phyloP scores from a whole-genome alignment of 2,329 filamentous ascomycete species.

The Drechmeria coniospora region DNA sequence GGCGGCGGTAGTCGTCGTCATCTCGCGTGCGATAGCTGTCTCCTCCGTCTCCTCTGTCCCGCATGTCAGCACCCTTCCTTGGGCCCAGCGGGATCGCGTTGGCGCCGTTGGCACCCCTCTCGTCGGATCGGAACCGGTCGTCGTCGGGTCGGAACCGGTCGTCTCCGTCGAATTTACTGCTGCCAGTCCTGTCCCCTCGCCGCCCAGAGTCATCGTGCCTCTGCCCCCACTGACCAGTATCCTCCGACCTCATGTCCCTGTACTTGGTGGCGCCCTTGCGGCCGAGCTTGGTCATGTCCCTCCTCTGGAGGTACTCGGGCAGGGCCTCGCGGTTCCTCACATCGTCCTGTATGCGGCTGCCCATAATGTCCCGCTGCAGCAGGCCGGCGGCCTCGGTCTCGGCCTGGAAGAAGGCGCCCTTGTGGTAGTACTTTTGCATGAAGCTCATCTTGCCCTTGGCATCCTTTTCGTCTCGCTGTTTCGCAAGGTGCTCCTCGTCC shows the following conservation, averaged over 20 bases:
- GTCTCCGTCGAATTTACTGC: constrained; percentile 29
- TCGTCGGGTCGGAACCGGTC: constrained; percentile 55
- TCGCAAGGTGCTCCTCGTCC: constrained; percentile 61
- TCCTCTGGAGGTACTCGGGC: constrained; percentile 80
- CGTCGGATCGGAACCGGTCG: constrained; percentile 27
- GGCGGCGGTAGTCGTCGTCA: constrained; percentile 4
- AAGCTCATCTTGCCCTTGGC: constrained; percentile 67
- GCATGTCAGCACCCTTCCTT: constrained; percentile 13
- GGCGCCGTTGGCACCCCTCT: constrained; percentile 40
- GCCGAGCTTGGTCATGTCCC: constrained; percentile 87
- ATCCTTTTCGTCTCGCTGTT: constrained; percentile 68
- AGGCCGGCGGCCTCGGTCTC: constrained; percentile 62
- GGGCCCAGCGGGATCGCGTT: constrained; percentile 55
- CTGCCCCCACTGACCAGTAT: constrained; percentile 76
- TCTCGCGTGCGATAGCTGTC: constrained; percentile 1
- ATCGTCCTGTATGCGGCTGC: constrained; percentile 68
- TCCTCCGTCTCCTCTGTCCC: constrained; percentile 2
- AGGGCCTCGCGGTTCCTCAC: constrained; percentile 66
- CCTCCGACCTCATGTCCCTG: constrained; percentile 73
- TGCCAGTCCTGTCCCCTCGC: constrained; percentile 13
- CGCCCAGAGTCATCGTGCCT: constrained; percentile 34
- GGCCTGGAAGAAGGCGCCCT: constrained; percentile 87
- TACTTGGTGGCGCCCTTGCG: constrained; percentile 87
- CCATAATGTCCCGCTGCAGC: constrained; percentile 73
- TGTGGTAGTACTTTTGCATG: constrained; percentile 95